phyloP scores from a whole-genome alignment of 1,139 yeast species.

The Sugiyamaella xylanicola region DNA sequence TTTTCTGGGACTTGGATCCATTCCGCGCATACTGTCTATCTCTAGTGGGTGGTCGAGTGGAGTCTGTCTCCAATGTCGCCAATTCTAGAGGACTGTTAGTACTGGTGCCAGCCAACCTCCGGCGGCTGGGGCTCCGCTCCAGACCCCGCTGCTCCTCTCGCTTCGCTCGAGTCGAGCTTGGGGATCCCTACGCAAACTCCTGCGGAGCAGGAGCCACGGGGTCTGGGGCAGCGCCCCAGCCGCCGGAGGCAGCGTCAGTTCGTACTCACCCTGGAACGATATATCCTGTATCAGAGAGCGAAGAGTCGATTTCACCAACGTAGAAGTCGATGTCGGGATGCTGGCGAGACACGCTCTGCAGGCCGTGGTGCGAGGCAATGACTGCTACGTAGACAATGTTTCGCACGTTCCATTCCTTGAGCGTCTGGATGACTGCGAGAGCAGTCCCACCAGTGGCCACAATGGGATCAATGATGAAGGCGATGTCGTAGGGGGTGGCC shows the following conservation, averaged over 20 bases:
- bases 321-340: conserved; percentile 38
- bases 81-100: conserved; percentile 26
- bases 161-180: background rate
- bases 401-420: conserved; percentile 42
- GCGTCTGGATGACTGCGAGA: conserved; percentile 40
- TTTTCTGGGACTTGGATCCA: background rate
- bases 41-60: conserved; percentile 20
- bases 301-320: conserved; percentile 39
- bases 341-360: conserved; percentile 30
- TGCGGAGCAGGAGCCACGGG: too few relatives aligned
- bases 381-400: conserved; percentile 39
- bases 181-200: too few relatives aligned
- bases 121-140: background rate
- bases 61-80: conserved; percentile 45
- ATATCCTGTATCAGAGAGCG: conserved; percentile 37
- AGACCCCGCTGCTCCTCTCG: background rate
- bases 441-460: conserved; percentile 46
- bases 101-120: conserved; percentile 1
- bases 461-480: conserved; percentile 42
- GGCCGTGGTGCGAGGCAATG: conserved; percentile 37
- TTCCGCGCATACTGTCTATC: background rate
- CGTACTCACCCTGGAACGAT: conserved; percentile 40
- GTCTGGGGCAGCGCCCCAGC: too few relatives aligned
- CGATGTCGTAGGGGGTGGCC: conserved; percentile 32
- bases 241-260: too few relatives aligned